Evolutionary conservation across 2,329 filamentous ascomycete genomes (phyloP), one percentile per base, ranked within the genome.

Genomic region (Neonectria punicea): DNA sequence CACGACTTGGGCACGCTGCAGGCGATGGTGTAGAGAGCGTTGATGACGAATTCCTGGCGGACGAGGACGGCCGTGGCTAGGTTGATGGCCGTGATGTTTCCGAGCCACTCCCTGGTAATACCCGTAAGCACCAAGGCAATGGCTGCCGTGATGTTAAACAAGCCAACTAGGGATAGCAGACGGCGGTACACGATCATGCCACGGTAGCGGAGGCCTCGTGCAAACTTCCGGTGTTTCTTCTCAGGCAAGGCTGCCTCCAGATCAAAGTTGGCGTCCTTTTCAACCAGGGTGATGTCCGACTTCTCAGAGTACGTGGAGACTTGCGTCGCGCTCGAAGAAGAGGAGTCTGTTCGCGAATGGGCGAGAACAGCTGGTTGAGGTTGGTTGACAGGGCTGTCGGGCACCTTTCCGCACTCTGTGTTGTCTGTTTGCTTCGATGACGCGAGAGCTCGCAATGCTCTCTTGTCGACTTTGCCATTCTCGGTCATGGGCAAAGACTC

Each of bases 381-480:
- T 2, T 54, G 25, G 0, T 41, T 6, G 14, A 39, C 6, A 7
- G 14, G 5, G 16, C 36, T 14, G 14, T 7, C 16, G 36, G 14
- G 6, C 14, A n/a, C 4, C 14, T 39, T 39, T n/a, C n/a, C 14
- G 36, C 14, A 39, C 4, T 36, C 36, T 6, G 34, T 25, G 7
- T 41, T 10, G 13, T 51, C 16, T 53, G 46, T 18, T 56, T 36
- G 14, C 34, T n/a, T n/a, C n/a, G n/a, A n/a, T n/a, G n/a, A n/a
- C 9, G 8, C 39, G 5, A n/a, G 18, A 22, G 41, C 9, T n/a
- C 11, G 36, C 32, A 44, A 41, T 9, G 78, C 74, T 13, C 76
- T 77, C 77, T 86, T 87, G 74, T 89, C 84, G 41, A 87, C 80
- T 73, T 89, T 89, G 36, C 86, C 86, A 64, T 88, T 88, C 14